A percentile compares a stretch with the other conserved stretches of the same genome.
These are phyloP conservation scores for Scedosporium apiospermum DNA, from an alignment of 2,329 filamentous ascomycete genomes.

Conservation along the genomic window DNA sequence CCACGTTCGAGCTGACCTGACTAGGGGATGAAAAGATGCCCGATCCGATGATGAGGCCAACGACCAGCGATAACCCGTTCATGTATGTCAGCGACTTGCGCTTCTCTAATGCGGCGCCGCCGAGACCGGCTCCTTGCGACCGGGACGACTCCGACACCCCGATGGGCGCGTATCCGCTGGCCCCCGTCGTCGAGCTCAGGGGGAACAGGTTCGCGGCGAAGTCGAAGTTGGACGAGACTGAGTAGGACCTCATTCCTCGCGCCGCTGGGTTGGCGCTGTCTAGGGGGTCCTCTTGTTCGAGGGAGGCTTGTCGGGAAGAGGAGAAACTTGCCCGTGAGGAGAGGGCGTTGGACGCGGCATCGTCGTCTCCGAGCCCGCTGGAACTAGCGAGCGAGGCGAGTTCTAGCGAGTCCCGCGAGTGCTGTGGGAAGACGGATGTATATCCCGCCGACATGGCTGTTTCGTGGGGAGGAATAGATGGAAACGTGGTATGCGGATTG, in stretches of 20 bases:
- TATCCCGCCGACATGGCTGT: conserved; percentile 2
- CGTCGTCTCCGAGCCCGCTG: conserved; percentile 44
- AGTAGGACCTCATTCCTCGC: conserved; percentile 60
- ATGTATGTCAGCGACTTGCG: conserved; percentile 93
- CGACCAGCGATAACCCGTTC: conserved; percentile 83
- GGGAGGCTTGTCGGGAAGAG: conserved; percentile 84
- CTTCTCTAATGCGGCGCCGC: conserved; percentile 80
- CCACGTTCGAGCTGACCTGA: conserved; percentile 84
- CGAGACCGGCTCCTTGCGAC: conserved; percentile 30
- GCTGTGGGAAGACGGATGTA: conserved; percentile 16
- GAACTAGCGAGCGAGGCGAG: conserved; percentile 89
- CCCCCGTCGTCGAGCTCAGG: conserved; percentile 67
- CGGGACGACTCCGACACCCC: conserved; percentile 49
- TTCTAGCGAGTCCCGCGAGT: conserved; percentile 83
- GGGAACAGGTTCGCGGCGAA: conserved; percentile 92
- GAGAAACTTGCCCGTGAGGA: conserved; percentile 78
- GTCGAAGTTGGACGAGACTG: conserved; percentile 87
- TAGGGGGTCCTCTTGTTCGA: conserved; percentile 78
- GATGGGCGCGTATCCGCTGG: conserved; percentile 71
- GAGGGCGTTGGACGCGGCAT: conserved; percentile 46
- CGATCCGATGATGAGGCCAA: conserved; percentile 90
- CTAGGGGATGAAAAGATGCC: conserved; percentile 94
- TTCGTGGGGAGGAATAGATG: not conserved
- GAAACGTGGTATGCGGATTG: not conserved
- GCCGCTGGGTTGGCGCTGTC: conserved; percentile 48